These are phyloP conservation scores for Penicillium sp. DNA, from an alignment of 2,329 filamentous ascomycete species.

Conservation along the genomic window DNA sequence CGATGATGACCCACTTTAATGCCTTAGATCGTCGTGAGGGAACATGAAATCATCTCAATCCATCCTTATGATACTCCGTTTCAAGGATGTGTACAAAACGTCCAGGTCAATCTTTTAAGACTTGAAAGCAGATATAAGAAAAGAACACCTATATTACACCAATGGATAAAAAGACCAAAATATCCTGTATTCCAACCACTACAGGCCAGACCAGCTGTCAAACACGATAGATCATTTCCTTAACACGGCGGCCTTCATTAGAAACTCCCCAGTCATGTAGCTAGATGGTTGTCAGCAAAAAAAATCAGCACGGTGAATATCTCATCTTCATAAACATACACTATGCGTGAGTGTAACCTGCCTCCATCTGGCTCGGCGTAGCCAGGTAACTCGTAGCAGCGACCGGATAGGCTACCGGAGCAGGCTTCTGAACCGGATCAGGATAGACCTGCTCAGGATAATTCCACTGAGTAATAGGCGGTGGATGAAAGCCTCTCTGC, in stretches of 20 bases:
- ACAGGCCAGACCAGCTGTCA: not conserved
- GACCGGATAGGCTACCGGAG: conserved; percentile 10
- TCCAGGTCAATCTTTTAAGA: not conserved
- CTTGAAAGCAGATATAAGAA: not conserved
- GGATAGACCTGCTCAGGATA: not conserved
- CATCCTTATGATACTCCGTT: not conserved
- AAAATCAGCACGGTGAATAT: not conserved
- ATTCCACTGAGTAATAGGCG: conserved; percentile 19
- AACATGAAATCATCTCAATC: not conserved
- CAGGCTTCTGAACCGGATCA: conserved; percentile 13
- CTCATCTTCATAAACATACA: not conserved
- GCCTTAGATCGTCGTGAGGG: not conserved
- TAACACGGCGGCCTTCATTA: not conserved
- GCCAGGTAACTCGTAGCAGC: conserved; percentile 5
- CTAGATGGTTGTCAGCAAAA: not conserved
- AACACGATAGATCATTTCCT: not conserved
- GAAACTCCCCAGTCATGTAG: not conserved
- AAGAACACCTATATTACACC: not conserved
- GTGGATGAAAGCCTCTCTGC: conserved; percentile 12
- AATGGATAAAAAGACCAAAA: not conserved
- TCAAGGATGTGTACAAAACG: not conserved
- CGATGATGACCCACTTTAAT: not conserved
- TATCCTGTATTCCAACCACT: not conserved
- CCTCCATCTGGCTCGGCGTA: conserved; percentile 13
- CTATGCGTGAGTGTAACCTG: conserved; percentile 5